Conservation (phyloP, 2,329 filamentous ascomycete species). For the Penicillium olsonii region DNA sequence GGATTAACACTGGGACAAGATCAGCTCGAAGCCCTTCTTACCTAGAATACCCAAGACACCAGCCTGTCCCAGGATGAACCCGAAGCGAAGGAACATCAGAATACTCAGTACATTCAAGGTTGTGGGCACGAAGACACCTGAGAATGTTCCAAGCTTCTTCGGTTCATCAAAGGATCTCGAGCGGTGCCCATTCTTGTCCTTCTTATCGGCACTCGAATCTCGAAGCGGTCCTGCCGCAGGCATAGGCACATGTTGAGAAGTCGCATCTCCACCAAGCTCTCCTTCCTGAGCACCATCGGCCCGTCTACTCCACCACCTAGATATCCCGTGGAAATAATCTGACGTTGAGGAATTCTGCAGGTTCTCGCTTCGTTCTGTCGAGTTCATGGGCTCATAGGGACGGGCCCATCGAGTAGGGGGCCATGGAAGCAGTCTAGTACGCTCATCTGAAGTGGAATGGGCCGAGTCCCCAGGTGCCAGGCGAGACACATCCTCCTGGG, state of each 20-base stretch:
- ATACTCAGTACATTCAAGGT: constrained; percentile 87
- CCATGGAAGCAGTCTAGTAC: constrained; percentile 25
- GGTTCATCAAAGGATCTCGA: constrained; percentile 30
- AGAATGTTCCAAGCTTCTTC: constrained; percentile 73
- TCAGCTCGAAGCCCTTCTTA: constrained; percentile 40
- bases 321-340: constrained; percentile 27
- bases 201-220: constrained; percentile 33
- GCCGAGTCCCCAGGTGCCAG: constrained; percentile 35
- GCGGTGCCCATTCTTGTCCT: constrained; percentile 31
- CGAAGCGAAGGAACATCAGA: constrained; percentile 88
- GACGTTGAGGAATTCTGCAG: constrained; percentile 21
- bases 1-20: constrained; percentile 18
- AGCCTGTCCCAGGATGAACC: constrained; percentile 77
- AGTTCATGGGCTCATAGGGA: constrained; percentile 27
- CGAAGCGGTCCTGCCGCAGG: constrained; percentile 24
- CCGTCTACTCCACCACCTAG: constrained; percentile 26
- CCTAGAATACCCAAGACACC: constrained; percentile 79
- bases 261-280: constrained; percentile 9
- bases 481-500: constrained; percentile 40
- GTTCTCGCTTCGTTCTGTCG: constrained; percentile 16
- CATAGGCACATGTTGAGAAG: constrained; percentile 12
- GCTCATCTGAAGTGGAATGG: constrained; percentile 22
- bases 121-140: constrained; percentile 83
- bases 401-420: constrained; percentile 21
- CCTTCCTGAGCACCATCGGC: constrained; percentile 10